These are phyloP conservation scores for Aphanomyces cochlioides DNA, from an alignment of 352 stramenopile species.

Conservation along the genomic window DNA sequence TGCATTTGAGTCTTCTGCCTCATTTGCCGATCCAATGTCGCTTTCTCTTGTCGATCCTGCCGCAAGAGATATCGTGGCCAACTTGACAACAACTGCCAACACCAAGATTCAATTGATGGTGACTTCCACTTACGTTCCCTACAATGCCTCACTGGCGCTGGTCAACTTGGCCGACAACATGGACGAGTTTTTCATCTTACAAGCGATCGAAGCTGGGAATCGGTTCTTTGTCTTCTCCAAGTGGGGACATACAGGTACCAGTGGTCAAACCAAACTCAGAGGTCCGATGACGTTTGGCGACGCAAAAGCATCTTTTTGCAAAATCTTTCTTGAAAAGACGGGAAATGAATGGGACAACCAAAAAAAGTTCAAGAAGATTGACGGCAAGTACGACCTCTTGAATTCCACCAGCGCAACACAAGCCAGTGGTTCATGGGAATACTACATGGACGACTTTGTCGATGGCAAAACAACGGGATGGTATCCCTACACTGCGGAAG, in stretches of 20 bases:
- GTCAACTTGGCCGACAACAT: constrained; percentile 12
- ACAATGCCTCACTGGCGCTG: not conserved
- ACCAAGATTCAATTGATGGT: no score
- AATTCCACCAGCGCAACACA: not conserved
- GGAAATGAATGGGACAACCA: not conserved
- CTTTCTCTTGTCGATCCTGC: no score
- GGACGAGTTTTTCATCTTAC: constrained; percentile 23
- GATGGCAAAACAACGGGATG: constrained; percentile 37
- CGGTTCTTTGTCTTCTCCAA: constrained; percentile 5
- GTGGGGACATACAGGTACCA: constrained; percentile 14
- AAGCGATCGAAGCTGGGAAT: not conserved
- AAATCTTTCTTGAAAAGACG: constrained; percentile 19
- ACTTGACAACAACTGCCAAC: no score
- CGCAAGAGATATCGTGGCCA: no score
- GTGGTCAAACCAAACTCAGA: not conserved
- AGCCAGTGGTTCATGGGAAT: not conserved
- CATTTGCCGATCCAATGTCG: no score
- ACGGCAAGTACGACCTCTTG: constrained; percentile 17
- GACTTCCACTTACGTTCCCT: no score
- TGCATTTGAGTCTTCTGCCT: no score
- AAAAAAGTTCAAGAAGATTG: not conserved
- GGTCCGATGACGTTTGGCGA: not conserved
- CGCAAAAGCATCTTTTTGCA: constrained; percentile 1
- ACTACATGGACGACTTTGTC: constrained; percentile 26
- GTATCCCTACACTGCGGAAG: constrained; percentile 35